Base-by-base conservation (phyloP, 2,329 filamentous ascomycete genomes). In the Ophiostoma perfectum region DNA sequence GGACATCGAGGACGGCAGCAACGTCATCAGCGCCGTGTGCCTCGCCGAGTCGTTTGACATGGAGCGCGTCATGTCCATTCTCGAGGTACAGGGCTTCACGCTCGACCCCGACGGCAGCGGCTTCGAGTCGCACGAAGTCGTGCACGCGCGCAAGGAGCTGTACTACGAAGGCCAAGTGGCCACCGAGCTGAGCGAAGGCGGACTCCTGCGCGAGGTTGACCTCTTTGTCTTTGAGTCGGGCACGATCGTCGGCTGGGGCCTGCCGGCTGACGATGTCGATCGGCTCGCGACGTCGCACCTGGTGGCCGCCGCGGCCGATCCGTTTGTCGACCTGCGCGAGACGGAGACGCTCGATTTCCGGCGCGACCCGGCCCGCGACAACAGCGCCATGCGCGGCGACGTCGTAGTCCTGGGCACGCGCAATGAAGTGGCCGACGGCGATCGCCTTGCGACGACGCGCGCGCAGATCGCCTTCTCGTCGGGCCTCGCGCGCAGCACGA, bases 381-480 rank as follows among this genome's bases (percentile, higher is more conserved):
- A 85, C 66, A 95, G 91, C 77, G 84, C 84, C 67, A 90, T 99
- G 72, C 88, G 93, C 47, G 94, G 97, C 62, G 94, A 98, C 77
- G 88, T 93, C 8, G 95, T 99, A 62, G 87, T 96, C 4, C 81
- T 99, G 5, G 95, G 95, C 47, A 97, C 92, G 1, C 90, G 89
- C 71, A 78, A 80, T 49, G 83, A 85, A 58, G 75, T 77, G 9
- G 74, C 77, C n/a, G 78, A 79, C 27, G 80, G 80, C 62, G 80
- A 81, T 73, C 78, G 76, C 9, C 76, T 84, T 11, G 84, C 85
- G 74, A 86, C 82, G 1, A 91, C 94, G 1, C 84, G 97, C 14
- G 93, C 93, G 73, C 97, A 98, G 77, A 94, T 98, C 71, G 95
- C 95, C 60, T 98, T 98, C 78, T 97, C 94, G 0, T 97, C 93